Evolutionary conservation across 2,329 filamentous ascomycete genomes (phyloP), one percentile per base, ranked within the genome.

Genomic region (Alternaria alternata): DNA sequence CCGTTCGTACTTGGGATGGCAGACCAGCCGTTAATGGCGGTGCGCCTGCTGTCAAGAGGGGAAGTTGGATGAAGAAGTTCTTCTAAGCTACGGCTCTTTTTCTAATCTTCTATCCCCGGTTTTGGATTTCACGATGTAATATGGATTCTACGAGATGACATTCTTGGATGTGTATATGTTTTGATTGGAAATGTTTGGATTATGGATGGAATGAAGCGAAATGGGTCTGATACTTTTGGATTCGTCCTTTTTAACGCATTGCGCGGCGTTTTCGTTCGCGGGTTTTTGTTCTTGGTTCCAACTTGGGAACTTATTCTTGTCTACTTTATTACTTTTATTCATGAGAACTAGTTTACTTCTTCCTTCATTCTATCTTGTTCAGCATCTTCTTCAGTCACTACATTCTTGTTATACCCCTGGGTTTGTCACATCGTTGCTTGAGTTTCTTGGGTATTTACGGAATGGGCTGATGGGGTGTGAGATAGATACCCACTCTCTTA

Each of bases 21-120:
- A 64, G 80, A 57, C 79, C 79, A 5, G 78, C 75, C 16, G 66
- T 72, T 18, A 73, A 70, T 4, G 65, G 65, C 34, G 57, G 58
- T 24, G 62, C 48, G 42, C 66, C 66, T 24, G 65, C 72, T 32
- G 75, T 72, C n/a, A 81, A 81, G 72, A 75, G 79, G 57, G 75
- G 75, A 11, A 81, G 81, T 62, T 82, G 80, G 80, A 78, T 83
- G 36, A 82, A 83, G 78, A 83, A 82, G 76, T 79, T 83, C 12
- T 66, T 73, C 39, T 73, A 48, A 51, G 8, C 36, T 22, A n/a
- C 34, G 38, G 9, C 32, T 41, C 52, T 28, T 38, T 46, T 48
- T 43, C n/a, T 46, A 32, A 18, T 39, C 20, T 46, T 38, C 12
- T 30, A 51, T 18, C n/a, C 22, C 7, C 20, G n/a, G 11, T 24